A percentile compares a stretch with the other conserved stretches of the same genome.
Evolutionary conservation across 441 rosid species (phyloP).

Genomic region (Flueggea neowawraea): DNA sequence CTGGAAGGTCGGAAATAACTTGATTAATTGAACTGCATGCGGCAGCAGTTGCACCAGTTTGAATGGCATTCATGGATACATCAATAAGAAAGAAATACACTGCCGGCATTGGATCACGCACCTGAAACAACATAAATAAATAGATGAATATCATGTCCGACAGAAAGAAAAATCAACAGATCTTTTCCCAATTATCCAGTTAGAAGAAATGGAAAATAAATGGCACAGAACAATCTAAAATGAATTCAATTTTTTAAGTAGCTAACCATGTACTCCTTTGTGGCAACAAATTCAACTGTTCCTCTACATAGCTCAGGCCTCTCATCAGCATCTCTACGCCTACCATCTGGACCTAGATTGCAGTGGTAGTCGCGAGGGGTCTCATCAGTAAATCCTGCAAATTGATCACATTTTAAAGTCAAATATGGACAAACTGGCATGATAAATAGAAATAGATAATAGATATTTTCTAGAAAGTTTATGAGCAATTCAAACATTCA

Average conservation of each 20-base stretch:
- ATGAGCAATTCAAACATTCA: no score
- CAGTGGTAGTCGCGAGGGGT: constrained; percentile 95
- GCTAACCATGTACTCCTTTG: constrained; percentile 89
- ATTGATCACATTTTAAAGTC: not conserved
- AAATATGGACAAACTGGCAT: not conserved
- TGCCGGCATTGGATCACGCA: constrained; percentile 97
- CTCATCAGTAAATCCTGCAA: constrained; percentile 81
- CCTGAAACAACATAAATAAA: constrained; percentile 38
- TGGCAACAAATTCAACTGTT: constrained; percentile 88
- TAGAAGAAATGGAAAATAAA: not conserved
- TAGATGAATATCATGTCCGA: constrained; percentile 7
- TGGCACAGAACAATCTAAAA: not conserved
- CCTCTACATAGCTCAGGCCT: constrained; percentile 98
- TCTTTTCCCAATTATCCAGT: not conserved
- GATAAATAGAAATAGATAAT: not conserved
- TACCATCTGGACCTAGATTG: constrained; percentile 97
- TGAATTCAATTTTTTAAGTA: not conserved
- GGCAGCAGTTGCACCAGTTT: constrained; percentile 96
- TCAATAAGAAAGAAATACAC: constrained; percentile 88
- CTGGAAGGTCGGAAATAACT: constrained; percentile 91
- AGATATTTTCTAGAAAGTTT: not conserved
- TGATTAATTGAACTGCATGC: constrained; percentile 91
- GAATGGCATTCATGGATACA: constrained; percentile 91
- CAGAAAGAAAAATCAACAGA: constrained; percentile 2
- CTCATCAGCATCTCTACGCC: constrained; percentile 97